Evolutionary conservation across 495 filamentous ascomycete genomes (phyloP).

Genomic region (Penicillium maclennaniae): DNA sequence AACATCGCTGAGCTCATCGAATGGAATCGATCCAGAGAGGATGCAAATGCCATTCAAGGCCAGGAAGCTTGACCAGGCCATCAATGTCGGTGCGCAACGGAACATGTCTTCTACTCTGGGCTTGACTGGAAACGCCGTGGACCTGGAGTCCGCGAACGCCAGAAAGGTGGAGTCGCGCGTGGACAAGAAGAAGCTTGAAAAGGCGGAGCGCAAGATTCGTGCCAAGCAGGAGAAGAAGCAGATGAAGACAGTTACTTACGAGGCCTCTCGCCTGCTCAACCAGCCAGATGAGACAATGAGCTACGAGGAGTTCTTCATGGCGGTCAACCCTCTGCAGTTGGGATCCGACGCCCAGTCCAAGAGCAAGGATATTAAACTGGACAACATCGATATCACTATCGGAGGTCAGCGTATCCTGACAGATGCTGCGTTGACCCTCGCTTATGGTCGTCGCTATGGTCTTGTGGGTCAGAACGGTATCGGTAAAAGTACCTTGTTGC

Average conservation of each 20-base stretch:
- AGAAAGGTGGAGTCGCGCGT: conserved; percentile 96
- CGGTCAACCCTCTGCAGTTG: conserved; percentile 92
- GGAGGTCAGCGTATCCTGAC: conserved; percentile 82
- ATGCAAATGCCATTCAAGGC: conserved; percentile 69
- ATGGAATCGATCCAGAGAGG: conserved; percentile 67
- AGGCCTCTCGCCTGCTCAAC: conserved; percentile 86
- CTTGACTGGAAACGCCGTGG: conserved; percentile 76
- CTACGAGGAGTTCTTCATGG: conserved; percentile 99
- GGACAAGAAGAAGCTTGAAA: conserved; percentile 98
- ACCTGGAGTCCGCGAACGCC: conserved; percentile 86
- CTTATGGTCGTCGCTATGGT: conserved; percentile 93
- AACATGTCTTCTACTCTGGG: conserved; percentile 95
- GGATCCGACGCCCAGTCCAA: conserved; percentile 69
- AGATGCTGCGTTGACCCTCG: conserved; percentile 84
- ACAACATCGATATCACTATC: conserved; percentile 91
- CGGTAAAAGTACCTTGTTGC: conserved; percentile 91
- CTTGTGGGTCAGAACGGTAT: conserved; percentile 99
- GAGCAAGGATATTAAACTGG: conserved; percentile 99
- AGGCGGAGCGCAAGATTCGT: conserved; percentile 95
- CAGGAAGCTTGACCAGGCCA: conserved; percentile 85
- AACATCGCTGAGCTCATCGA: conserved; percentile 66
- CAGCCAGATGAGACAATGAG: conserved; percentile 80
- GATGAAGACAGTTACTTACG: conserved; percentile 97
- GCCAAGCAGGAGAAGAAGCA: conserved; percentile 98
- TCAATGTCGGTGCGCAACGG: conserved; percentile 88